Percentiles rank a stretch among this genome's conserved stretches.
Evolutionary conservation across 441 rosid genomes (phyloP).

Genomic region (Euphorbia corollata): DNA sequence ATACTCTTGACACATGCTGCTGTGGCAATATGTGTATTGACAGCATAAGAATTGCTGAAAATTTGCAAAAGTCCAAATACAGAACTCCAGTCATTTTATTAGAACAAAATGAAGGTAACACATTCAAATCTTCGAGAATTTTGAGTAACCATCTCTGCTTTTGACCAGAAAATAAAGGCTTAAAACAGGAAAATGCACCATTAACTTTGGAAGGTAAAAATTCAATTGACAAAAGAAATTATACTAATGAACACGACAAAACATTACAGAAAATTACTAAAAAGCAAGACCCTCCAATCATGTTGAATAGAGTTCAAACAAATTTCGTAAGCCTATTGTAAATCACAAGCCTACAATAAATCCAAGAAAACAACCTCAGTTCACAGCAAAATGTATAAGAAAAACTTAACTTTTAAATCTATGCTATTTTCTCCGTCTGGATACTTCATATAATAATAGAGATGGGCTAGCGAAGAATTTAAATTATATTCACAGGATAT

Average conservation of each 20-base stretch:
- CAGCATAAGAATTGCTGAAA: neutral
- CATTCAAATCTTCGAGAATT: neutral
- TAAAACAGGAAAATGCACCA: neutral
- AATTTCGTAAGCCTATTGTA: neutral
- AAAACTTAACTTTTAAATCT: neutral
- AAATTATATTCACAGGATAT: neutral
- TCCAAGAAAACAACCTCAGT: neutral
- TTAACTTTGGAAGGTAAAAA: neutral
- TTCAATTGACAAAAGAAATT: neutral
- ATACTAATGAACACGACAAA: neutral
- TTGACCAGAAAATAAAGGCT: no score
- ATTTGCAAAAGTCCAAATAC: neutral
- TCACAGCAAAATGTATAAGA: neutral
- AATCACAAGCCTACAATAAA: neutral
- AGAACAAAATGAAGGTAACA: neutral
- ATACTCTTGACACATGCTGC: no score
- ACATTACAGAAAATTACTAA: neutral
- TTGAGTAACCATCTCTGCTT: neutral
- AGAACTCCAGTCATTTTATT: neutral
- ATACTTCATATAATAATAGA: neutral
- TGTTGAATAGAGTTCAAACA: neutral
- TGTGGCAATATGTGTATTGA: neutral
- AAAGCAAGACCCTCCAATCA: constrained; percentile 1
- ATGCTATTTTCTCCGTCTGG: neutral
- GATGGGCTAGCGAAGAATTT: neutral